Evolutionary conservation across 352 stramenopile species (phyloP).

Genomic region (Globisporangium uncinulatum): DNA sequence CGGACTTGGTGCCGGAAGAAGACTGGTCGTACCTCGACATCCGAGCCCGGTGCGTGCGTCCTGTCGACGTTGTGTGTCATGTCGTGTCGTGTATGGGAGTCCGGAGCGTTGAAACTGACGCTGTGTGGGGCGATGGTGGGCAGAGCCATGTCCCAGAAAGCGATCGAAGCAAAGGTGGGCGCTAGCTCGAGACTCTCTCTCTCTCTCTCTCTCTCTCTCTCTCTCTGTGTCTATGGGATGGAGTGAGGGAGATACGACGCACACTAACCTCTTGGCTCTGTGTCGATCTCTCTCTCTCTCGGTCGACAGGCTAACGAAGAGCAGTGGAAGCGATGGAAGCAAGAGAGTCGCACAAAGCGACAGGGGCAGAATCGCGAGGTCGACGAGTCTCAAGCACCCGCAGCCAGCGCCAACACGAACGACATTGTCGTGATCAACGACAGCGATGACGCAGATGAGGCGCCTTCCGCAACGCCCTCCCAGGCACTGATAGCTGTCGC

Average conservation of each 20-base stretch:
- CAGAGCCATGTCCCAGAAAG: constrained; percentile 70
- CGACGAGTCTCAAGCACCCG: not conserved
- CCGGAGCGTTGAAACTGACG: not conserved
- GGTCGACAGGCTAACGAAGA: constrained; percentile 54
- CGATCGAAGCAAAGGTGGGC: constrained; percentile 65
- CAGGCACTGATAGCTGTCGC: not conserved
- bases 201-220: not conserved
- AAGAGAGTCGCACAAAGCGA: constrained; percentile 12
- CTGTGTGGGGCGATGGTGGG: constrained; percentile 4
- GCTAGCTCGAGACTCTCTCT: not conserved
- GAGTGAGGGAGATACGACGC: too few species aligned
- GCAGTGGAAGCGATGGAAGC: constrained; percentile 65
- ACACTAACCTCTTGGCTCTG: too few species aligned
- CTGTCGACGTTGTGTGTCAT: not conserved
- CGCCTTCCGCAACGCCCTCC: too few species aligned
- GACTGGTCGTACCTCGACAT: constrained; percentile 82
- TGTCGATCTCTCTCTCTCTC: too few species aligned
- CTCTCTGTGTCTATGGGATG: not conserved
- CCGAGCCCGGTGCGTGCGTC: constrained; percentile 40
- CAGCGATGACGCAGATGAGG: not conserved
- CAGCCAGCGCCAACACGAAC: not conserved
- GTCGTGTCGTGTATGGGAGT: not conserved
- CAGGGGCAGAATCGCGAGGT: constrained; percentile 3
- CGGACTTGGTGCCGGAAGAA: constrained; percentile 65
- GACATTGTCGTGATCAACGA: constrained; percentile 5